A percentile compares a stretch with the other conserved stretches of the same genome.
phyloP scores from a whole-genome alignment of 2,329 filamentous ascomycete genomes.

The Pseudogymnoascus destructans region DNA sequence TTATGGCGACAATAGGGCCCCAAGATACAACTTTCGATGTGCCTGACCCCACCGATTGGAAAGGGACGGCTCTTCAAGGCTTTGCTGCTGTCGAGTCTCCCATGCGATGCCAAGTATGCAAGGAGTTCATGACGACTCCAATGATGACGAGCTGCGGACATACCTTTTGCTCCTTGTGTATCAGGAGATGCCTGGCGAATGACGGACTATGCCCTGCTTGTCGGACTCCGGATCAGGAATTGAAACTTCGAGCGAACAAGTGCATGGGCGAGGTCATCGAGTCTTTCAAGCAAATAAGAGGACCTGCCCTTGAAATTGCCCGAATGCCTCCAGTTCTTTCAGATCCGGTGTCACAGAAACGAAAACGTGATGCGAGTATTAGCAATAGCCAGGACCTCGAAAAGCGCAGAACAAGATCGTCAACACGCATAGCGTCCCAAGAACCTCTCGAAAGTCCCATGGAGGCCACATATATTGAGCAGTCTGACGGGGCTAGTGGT shows the following conservation, averaged over 20 bases:
- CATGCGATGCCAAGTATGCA: constrained; percentile 91
- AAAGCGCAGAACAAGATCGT: constrained; percentile 4
- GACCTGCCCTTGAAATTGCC: constrained; percentile 51
- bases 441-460: neutral
- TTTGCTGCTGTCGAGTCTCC: constrained; percentile 67
- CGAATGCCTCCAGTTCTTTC: constrained; percentile 29
- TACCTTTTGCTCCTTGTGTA: constrained; percentile 94
- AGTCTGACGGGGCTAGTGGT: neutral
- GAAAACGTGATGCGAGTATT: constrained; percentile 31
- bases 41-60: constrained; percentile 76
- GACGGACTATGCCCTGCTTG: constrained; percentile 86
- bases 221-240: constrained; percentile 64
- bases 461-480: neutral
- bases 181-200: constrained; percentile 67
- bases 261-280: constrained; percentile 74
- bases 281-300: constrained; percentile 55
- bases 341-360: constrained; percentile 33
- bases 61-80: constrained; percentile 51
- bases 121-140: constrained; percentile 89
- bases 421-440: constrained; percentile 1
- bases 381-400: neutral
- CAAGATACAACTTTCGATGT: constrained; percentile 31
- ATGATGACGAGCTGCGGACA: constrained; percentile 93
- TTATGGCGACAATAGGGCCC: neutral
- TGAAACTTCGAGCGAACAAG: constrained; percentile 74